Conservation (phyloP, 768 basidiomycete species). For the Leccinum rimulosum region DNA sequence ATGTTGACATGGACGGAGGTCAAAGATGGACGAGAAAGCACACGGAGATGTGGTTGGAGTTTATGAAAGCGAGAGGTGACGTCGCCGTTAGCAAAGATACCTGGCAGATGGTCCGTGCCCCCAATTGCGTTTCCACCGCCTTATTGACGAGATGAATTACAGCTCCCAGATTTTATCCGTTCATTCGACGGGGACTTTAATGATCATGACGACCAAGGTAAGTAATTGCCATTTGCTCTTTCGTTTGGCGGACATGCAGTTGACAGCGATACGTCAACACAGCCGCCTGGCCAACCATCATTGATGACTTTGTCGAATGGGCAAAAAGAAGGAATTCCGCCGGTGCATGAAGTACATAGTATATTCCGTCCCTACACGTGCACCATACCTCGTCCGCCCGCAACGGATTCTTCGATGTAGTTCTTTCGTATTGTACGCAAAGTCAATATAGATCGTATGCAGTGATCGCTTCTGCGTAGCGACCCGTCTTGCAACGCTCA, state of each 20-base stretch:
- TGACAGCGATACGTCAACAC: slow-evolving; percentile 12
- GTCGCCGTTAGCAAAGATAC: slow-evolving; percentile 88
- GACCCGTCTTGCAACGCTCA: not conserved
- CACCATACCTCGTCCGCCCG: slow-evolving; percentile 9
- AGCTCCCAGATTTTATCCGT: slow-evolving; percentile 81
- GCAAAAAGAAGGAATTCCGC: slow-evolving; percentile 40
- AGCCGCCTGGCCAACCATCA: slow-evolving; percentile 87
- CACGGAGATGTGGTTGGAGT: slow-evolving; percentile 78
- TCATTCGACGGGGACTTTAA: slow-evolving; percentile 69
- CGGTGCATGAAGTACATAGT: slow-evolving; percentile 1
- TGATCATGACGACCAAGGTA: slow-evolving; percentile 77
- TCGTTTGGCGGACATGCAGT: not conserved
- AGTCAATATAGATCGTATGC: slow-evolving; percentile 3
- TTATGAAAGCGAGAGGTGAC: slow-evolving; percentile 55
- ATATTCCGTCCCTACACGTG: not conserved
- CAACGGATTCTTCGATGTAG: not conserved
- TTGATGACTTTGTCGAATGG: slow-evolving; percentile 80
- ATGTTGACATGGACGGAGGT: slow-evolving; percentile 40
- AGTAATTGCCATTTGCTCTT: slow-evolving; percentile 36
- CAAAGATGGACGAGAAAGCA: slow-evolving; percentile 65
- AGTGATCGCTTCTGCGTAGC: not conserved
- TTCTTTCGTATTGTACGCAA: slow-evolving; percentile 1
- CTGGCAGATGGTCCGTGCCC: slow-evolving; percentile 71
- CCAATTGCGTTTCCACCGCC: not conserved
- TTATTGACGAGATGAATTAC: slow-evolving; percentile 11